These are phyloP conservation scores for Mycosphaerella sp. DNA, from an alignment of 2,329 filamentous ascomycete genomes.

Conservation along the genomic window DNA sequence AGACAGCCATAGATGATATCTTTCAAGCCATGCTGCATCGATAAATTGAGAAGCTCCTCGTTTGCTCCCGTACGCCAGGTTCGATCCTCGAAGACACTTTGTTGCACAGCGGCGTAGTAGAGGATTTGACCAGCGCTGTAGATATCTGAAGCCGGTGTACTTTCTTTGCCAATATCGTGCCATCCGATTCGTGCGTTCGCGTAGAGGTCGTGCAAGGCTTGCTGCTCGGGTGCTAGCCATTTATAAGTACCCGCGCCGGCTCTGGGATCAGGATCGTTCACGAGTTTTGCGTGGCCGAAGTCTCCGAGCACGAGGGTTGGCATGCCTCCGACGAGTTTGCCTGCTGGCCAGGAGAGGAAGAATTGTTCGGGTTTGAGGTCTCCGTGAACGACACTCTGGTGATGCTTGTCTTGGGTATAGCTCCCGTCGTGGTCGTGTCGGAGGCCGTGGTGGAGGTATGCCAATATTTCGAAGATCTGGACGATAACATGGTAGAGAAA, in stretches of 20 bases:
- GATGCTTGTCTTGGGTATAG: constrained; percentile 11
- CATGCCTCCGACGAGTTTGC: constrained; percentile 2
- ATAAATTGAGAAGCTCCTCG: not conserved
- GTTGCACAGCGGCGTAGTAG: not conserved
- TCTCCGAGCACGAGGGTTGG: constrained; percentile 22
- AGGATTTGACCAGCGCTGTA: constrained; percentile 16
- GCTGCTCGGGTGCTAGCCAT: constrained; percentile 12
- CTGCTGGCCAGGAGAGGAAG: constrained; percentile 16
- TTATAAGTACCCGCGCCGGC: constrained; percentile 4
- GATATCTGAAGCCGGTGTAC: constrained; percentile 4
- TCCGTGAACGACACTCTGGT: constrained; percentile 15
- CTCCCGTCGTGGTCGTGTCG: constrained; percentile 6
- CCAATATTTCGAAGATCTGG: constrained; percentile 13
- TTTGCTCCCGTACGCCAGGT: constrained; percentile 1
- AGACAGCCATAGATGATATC: not conserved
- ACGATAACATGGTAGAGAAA: constrained; percentile 20
- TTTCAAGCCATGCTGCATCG: not conserved
- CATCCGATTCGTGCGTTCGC: not conserved
- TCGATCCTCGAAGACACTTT: not conserved
- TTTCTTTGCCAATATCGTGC: not conserved
- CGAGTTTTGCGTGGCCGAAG: constrained; percentile 12
- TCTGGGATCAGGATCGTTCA: not conserved
- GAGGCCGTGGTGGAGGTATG: constrained; percentile 22
- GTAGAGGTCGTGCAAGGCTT: not conserved
- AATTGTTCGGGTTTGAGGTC: constrained; percentile 24